Evolutionary conservation across 1,284 basidiomycete species (phyloP), one percentile per base, ranked within the genome.

Genomic region (Ustilago xerochloae): DNA sequence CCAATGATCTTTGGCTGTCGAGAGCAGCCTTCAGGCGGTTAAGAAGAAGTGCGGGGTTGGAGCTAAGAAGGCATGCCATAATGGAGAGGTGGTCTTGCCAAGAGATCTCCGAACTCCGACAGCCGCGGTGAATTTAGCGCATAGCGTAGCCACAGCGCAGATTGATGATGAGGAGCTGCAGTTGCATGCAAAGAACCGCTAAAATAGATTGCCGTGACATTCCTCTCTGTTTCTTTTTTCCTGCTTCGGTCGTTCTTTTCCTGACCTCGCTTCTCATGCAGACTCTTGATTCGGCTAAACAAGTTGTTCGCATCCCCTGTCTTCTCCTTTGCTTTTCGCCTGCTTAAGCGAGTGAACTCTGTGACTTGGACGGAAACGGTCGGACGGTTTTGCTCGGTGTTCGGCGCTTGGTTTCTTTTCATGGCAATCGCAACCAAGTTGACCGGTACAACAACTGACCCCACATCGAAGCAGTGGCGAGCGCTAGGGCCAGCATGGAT

Each of bases 71-170:
- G 26, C 13, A 3, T 22, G 35, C 32, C 24, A 39, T 39, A 22
- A 51, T 50, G 49, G 49, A 3, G 16, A 39, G 15, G 6, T n/a
- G 22, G 16, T 15, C 26, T 29, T 6, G 22, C 5, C 6, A 26
- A 61, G 43, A 64, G 62, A 58, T 64, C 45, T 58, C 62, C 62
- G 62, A 64, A 49, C 43, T 36, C 45, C 55, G 55, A 43, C 26
- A 41, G 38, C 38, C 35, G 45, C 55, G 45, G 35, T 28, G 45
- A 57, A 38, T 47, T 57, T 29, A 30, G 24, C 13, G 22, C 29
- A 24, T 29, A 36, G 13, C 24, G 57, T 45, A 2, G 20, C 18
- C 41, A 22, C 22, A 43, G 41, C 16, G 41, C n/a, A 26, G n/a
- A n/a, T n/a, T 12, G 41, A 32, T 45, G 38, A 51, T 43, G 56